These are phyloP conservation scores for Prunella vulgaris DNA, from an alignment of 257 asterid genomes.

Conservation along the genomic window DNA sequence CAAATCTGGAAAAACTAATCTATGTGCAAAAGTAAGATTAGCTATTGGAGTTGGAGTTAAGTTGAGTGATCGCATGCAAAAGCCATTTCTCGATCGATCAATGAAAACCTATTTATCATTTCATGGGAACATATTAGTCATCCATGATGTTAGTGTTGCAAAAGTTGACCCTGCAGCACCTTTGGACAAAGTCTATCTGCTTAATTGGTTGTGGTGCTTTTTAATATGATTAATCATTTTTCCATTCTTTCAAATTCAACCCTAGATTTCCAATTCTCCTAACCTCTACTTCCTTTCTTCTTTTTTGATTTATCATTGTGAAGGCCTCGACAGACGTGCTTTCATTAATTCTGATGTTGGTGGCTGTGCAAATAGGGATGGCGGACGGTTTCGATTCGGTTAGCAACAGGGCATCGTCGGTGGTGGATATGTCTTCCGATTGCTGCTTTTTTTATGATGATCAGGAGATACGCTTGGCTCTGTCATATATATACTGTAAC, in stretches of 20 bases:
- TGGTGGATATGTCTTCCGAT: too few species aligned
- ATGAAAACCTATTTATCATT: constrained; percentile 87
- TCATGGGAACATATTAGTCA: constrained; percentile 99
- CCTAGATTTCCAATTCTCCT: too few species aligned
- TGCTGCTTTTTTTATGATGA: constrained; percentile 17
- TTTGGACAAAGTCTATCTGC: constrained; percentile 87
- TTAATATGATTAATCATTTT: too few species aligned
- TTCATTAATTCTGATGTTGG: too few species aligned
- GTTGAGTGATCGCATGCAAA: constrained; percentile 80
- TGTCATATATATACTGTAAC: constrained; percentile 49
- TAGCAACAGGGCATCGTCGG: too few species aligned
- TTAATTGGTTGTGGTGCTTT: constrained; percentile 97
- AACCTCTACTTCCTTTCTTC: too few species aligned
- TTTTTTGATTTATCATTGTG: too few species aligned
- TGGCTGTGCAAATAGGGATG: too few species aligned
- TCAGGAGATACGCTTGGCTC: constrained; percentile 88
- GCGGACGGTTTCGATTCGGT: too few species aligned
- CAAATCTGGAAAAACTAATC: constrained; percentile 93
- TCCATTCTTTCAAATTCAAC: too few species aligned
- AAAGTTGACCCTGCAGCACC: constrained; percentile 86
- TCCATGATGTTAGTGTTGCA: constrained; percentile 93
- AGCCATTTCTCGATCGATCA: constrained; percentile 83
- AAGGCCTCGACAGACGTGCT: too few species aligned
- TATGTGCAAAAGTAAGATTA: constrained; percentile 85
- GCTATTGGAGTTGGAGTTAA: constrained; percentile 99